Evolutionary conservation across 495 filamentous ascomycete species (phyloP), one percentile per base, ranked within the genome.

Genomic region (Xylaria castorea): DNA sequence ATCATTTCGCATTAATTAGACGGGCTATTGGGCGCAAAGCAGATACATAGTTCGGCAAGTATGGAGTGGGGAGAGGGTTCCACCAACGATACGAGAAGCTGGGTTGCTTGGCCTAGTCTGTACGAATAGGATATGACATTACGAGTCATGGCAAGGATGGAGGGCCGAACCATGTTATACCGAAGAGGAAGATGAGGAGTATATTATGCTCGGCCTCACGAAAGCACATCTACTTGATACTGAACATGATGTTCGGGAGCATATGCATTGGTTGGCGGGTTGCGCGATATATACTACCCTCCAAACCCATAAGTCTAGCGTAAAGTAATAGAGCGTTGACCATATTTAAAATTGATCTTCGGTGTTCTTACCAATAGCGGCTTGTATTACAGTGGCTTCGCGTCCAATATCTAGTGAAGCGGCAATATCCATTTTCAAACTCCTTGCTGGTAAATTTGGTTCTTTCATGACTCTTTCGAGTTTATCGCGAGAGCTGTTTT

Each of bases 71-170:
- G 36, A 27, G 32, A 51, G 46, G 16, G 11, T 25, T 18, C 53
- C 53, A 18, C 5, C 16, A 32, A 67, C 7, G 25, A 36, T 36
- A 67, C 27, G 48, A 12, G n/a, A 53, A 50, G 63, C 63, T 40
- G 65, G 27, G 42, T 12, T 53, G 22, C 42, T 62, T 48, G 40
- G 57, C 57, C 55, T 51, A 5, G 68, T 22, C 68, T 61, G 57
- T 51, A 70, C 27, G 38, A 62, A 48, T 62, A 70, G 8, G 68
- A 62, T 36, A 62, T 27, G 50, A 68, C 12, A 20, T 70, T 22
- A 48, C 6, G 42, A 70, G 25, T 55, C 32, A 57, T 44, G 67
- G 25, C 22, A 14, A 36, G 34, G 44, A 14, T 42, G 38, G 38
- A 42, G 38, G 38, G 18, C 18, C 32, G 58, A 18, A 61, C 18